Evolutionary conservation across 306 rosid genomes (phyloP), one percentile per base, ranked within the genome.

Genomic region (Prunus mongolica): DNA sequence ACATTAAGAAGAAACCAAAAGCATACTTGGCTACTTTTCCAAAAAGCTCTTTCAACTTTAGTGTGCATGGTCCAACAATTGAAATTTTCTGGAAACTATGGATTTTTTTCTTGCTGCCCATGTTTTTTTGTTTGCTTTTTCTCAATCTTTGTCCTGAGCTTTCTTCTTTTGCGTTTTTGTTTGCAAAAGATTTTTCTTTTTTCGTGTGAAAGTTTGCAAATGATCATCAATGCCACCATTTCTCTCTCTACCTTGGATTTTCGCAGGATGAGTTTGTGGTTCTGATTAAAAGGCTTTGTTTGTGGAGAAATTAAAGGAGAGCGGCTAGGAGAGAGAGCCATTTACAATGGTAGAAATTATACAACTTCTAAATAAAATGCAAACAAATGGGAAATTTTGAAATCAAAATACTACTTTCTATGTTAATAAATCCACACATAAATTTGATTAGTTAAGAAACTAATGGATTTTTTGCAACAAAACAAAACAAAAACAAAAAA

Each of bases 291-390:
- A 76, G 30, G 87, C 93, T 65, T 54, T 69, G 57, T 86, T 93
- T 85, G 51, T 77, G 94, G 90, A 86, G 92, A 87, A 79, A 87
- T 84, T 64, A 72, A 73, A 84, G 92, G 91, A 82, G 81, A 71
- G 57, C 55, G 78, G 89, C 49, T 19, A 65, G 24, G 47, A 18
- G 84, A 79, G 77, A 83, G 52, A 62, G 70, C 67, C 78, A 57
- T 68, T 68, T 66, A 45, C 75, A 45, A 55, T 41, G 72, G 32
- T 63, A 63, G 67, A 47, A 47, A 47, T 47, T 1, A 9, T 47
- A 47, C 52, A 47, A 12, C 52, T 47, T 47, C 12, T 3, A 11
- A 47, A 47, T 3, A 13, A 47, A 47, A 47, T 47, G 12, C 52
- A 47, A 12, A 47, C 52, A 11, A 47, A 10, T 47, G 52, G 14